Evolutionary conservation across 495 filamentous ascomycete species (phyloP), one percentile per base, ranked within the genome.

Genomic region (Aspergillus cavernicola): DNA sequence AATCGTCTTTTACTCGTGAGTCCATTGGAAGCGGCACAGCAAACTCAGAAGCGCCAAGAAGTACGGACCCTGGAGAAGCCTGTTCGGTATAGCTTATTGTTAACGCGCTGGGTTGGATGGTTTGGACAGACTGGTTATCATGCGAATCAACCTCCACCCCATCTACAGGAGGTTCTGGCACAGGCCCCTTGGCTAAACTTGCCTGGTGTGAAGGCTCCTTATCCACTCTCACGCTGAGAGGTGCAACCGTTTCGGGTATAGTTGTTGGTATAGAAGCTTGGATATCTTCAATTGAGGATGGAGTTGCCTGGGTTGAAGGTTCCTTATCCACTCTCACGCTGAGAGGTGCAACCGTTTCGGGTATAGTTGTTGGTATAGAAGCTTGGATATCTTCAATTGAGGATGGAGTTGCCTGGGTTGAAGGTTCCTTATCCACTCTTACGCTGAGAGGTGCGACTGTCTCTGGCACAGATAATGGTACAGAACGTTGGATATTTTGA

Each of bases 21-120:
- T 77, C 72, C 68, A 77, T 75, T 0, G 74, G 72, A 41, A 77
- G 67, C 12, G 69, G 64, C 0, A 77, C 58, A 18, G 74, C 72
- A 51, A 72, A 77, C 46, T 77, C 74, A 4, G 66, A 66, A 15
- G 69, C 65, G 1, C 74, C 72, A 50, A 77, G 69, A 16, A 62
- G 55, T 23, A 77, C 50, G 15, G 72, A 69, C n/a, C 74, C 74
- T 6, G 69, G 71, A 8, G 45, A 20, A n/a, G 39, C 13, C 28
- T 68, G 60, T 20, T 71, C 68, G 10, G 42, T 39, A 44, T 64
- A 48, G 2, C 33, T 63, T n/a, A 69, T 64, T 18, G 69, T 66
- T 38, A 77, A 64, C 13, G 66, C 72, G 47, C 70, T 71, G 3
- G 72, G 74, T 10, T 75, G 72, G 37, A 77, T 74, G 1, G 71